Evolutionary conservation across 2,329 filamentous ascomycete genomes (phyloP).

Genomic region (Penicillium italicum): DNA sequence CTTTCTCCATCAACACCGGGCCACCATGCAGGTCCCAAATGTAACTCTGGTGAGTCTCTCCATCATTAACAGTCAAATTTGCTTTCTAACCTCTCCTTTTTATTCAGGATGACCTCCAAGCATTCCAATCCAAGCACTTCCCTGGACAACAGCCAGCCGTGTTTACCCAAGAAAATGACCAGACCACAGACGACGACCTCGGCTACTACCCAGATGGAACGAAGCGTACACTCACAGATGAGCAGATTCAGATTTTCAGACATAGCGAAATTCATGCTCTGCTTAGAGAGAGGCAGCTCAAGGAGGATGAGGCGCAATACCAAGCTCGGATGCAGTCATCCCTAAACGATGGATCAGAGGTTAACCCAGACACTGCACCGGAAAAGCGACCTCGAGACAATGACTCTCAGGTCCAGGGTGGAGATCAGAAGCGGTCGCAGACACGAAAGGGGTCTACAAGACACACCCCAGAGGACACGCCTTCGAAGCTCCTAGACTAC

Average conservation of each 20-base stretch:
- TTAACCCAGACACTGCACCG: neutral
- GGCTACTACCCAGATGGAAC: conserved; percentile 84
- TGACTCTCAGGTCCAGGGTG: neutral
- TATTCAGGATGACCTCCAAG: conserved; percentile 55
- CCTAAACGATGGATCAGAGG: neutral
- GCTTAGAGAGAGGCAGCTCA: conserved; percentile 50
- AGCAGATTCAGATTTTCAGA: conserved; percentile 84
- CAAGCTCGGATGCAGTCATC: conserved; percentile 11
- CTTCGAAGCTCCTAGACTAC: conserved; percentile 49
- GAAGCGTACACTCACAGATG: conserved; percentile 85
- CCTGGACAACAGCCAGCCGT: conserved; percentile 12
- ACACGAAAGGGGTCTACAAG: neutral
- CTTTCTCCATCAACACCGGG: neutral
- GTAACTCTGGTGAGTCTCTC: conserved; percentile 34
- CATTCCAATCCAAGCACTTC: conserved; percentile 62
- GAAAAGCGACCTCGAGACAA: neutral
- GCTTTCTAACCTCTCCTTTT: neutral
- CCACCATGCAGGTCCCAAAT: conserved; percentile 30
- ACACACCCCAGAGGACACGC: conserved; percentile 11
- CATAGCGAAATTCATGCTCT: conserved; percentile 80
- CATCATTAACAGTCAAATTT: neutral
- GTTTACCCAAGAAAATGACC: conserved; percentile 12
- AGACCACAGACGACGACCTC: conserved; percentile 55
- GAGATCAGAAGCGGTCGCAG: neutral
- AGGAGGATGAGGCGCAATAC: conserved; percentile 29